Evolutionary conservation across 495 filamentous ascomycete genomes (phyloP).

Genomic region (Rostrohypoxylon terebratum): DNA sequence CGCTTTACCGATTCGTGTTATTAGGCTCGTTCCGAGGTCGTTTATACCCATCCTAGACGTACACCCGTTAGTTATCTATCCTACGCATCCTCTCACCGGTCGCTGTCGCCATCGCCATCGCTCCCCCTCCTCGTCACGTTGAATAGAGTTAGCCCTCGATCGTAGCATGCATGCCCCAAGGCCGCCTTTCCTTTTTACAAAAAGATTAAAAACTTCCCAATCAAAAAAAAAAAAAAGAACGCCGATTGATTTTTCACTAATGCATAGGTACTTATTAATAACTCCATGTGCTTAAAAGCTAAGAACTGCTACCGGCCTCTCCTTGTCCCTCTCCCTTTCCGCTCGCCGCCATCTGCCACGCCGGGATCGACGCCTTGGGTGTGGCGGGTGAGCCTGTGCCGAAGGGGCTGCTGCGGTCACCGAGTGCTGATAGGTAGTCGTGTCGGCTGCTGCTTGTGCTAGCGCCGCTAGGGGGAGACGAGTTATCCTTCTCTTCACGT

Average conservation of each 20-base stretch:
- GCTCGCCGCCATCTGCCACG: constrained; percentile 87
- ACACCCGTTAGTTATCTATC: constrained; percentile 4
- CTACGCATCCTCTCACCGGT: background rate
- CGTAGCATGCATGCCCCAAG: constrained; percentile 5
- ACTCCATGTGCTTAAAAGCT: constrained; percentile 2
- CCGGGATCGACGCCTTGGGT: constrained; percentile 79
- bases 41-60: constrained; percentile 6
- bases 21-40: too few relatives aligned
- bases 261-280: background rate
- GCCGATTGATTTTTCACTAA: constrained; percentile 10
- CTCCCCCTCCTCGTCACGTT: background rate
- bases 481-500: constrained; percentile 45
- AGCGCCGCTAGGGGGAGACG: constrained; percentile 45
- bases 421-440: constrained; percentile 48
- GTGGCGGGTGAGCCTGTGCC: constrained; percentile 49
- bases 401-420: constrained; percentile 54
- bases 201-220: constrained; percentile 12
- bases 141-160: background rate
- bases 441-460: constrained; percentile 47
- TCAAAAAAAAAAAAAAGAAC: background rate
- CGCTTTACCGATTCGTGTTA: background rate
- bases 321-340: constrained; percentile 55
- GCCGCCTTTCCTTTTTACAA: constrained; percentile 18
- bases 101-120: too few relatives aligned
- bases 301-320: constrained; percentile 42